phyloP scores from a whole-genome alignment of 441 rosid species.

The Aleurites moluccanus region DNA sequence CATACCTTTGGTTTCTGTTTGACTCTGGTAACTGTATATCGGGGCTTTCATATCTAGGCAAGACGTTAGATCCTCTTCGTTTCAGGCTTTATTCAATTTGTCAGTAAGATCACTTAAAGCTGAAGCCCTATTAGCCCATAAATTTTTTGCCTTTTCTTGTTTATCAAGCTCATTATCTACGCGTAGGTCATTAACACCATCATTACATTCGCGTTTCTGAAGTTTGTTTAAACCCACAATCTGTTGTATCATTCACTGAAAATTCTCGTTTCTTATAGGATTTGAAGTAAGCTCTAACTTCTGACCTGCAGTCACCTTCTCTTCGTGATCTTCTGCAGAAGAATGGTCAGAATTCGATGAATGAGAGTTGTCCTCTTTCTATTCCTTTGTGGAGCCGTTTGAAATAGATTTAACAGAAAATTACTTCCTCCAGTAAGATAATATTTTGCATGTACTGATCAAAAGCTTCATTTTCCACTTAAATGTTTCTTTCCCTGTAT shows the following conservation, averaged over 20 bases:
- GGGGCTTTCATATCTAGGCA: conserved; percentile 66
- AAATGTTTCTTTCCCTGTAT: conserved; percentile 64
- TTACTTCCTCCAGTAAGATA: conserved; percentile 72
- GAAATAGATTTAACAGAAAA: conserved; percentile 46
- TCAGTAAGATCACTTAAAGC: conserved; percentile 58
- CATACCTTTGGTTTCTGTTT: conserved; percentile 27
- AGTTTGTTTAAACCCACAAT: conserved; percentile 66
- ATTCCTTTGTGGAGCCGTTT: conserved; percentile 34
- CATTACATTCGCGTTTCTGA: conserved; percentile 31
- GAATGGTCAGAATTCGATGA: conserved; percentile 21
- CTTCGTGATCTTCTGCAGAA: conserved; percentile 33
- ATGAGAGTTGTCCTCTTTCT: conserved; percentile 29
- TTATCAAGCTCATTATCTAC: conserved; percentile 26
- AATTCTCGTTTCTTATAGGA: conserved; percentile 48
- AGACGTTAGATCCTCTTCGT: conserved; percentile 72
- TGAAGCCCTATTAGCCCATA: conserved; percentile 52
- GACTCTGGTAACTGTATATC: conserved; percentile 28
- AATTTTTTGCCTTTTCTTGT: conserved; percentile 36
- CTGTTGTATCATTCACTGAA: conserved; percentile 48
- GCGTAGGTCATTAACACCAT: conserved; percentile 27
- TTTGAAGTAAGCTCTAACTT: conserved; percentile 53
- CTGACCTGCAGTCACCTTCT: conserved; percentile 34
- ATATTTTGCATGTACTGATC: conserved; percentile 78
- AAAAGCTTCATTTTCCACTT: conserved; percentile 82
- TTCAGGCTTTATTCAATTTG: conserved; percentile 78